Base-by-base conservation (phyloP, 192 early-diverging fungal genomes). In the Gorgonomyces haynaldii region DNA sequence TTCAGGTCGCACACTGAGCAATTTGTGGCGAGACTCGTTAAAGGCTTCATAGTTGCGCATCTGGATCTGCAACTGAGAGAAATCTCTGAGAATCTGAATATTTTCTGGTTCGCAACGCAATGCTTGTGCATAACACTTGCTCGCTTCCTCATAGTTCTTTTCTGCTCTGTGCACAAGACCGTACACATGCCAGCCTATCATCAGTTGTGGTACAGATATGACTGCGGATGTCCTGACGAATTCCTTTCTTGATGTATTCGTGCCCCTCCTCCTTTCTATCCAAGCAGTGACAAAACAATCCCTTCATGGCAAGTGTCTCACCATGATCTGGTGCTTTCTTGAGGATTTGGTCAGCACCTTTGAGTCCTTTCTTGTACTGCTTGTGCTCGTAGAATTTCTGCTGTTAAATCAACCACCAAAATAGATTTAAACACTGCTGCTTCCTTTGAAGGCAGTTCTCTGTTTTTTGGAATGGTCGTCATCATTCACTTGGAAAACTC, bases 141-240 rank as follows among this genome's bases (percentile, higher is more conserved):
- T 70, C 2, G 90, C 89, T 62, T 96, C 88, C 15, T 77, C 82
- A 60, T 89, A 94, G 53, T 98, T 92, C 56, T 85, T 85, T 62
- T 96, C 91, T 26, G 73, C 73, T 21, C 91, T 83, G 61, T 93
- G 75, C 37, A 94, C 62, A n/a, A 98, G 65, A 12, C 95, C 95
- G 59, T 81, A 89, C 15, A 96, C 85, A 55, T 98, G 95, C 95
- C 95, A 98, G n/a, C n/a, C n/a, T n/a, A n/a, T n/a, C n/a, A n/a
- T n/a, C n/a, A n/a, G n/a, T n/a, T n/a, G n/a, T n/a, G n/a, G n/a
- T n/a, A 88, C 91, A 88, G 52, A 92, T 86, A 64, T 85, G 85
- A 61, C 83, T 88, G 51, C 57, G 81, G 20, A 91, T 57, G 50
- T 89, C 87, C 41, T 75, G 76, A 44, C 78, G 66, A 43, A 96